Evolutionary conservation across 2,329 filamentous ascomycete genomes (phyloP), one percentile per base, ranked within the genome.

Genomic region (Ophiostoma triangulosporum): DNA sequence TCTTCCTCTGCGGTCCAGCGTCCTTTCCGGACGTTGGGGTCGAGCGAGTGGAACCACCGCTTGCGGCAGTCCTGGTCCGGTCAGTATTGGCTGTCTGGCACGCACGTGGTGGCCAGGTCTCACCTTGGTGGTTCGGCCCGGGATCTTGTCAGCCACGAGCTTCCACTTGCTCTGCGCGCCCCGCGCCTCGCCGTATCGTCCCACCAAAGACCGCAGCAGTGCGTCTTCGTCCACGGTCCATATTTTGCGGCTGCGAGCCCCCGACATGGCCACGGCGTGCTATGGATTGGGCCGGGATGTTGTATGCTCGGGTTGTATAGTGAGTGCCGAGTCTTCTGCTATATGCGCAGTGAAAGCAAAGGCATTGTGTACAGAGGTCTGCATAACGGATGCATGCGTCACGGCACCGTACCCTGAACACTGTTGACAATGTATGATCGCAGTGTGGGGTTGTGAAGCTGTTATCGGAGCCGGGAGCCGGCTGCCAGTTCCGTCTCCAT

Each of bases 21-120:
- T 1, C 53, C 53, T 20, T 54, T 54, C 12, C 40, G 38, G 2
- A 54, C 38, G 9, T 43, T 48, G 1, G 53, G 53, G n/a, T 54
- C 53, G 3, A 54, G 49, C 9, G 53, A 54, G 20, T 54, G 53
- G 29, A 54, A 54, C 53, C 53, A 54, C 2, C 53, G 53, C 38
- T 54, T 54, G 12, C 53, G 53, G 20, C 53, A 54, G 49, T 54
- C 53, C 53, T 54, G 32, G 2, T 12, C 31, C 7, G 11, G 29
- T 49, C 29, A 33, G 31, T 12, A 35, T 24, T 6, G n/a, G n/a
- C n/a, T n/a, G n/a, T n/a, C n/a, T n/a, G n/a, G n/a, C n/a, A n/a
- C n/a, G n/a, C n/a, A n/a, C n/a, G n/a, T n/a, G n/a, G n/a, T n/a
- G n/a, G n/a, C n/a, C n/a, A n/a, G n/a, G n/a, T 29, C 43, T 27